A percentile compares a stretch with the other conserved stretches of the same genome.
Evolutionary conservation across 2,329 filamentous ascomycete genomes (phyloP).

Genomic region (Talaromyces sp.): DNA sequence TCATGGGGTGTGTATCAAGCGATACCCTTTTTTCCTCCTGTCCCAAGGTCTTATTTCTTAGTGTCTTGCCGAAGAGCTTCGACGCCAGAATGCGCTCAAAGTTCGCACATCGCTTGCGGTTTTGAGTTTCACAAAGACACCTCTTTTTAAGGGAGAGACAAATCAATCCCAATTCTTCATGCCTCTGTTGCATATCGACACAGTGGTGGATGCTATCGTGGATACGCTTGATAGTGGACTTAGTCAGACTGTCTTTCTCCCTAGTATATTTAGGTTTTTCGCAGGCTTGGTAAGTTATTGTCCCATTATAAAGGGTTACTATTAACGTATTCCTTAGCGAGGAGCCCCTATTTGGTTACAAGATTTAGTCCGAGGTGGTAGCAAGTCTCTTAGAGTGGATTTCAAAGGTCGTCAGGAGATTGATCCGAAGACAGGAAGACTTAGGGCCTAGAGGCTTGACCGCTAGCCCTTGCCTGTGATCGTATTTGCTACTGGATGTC

Average conservation of each 20-base stretch:
- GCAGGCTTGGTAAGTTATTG: slow-evolving; percentile 19
- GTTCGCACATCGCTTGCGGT: slow-evolving; percentile 17
- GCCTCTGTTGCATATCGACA: slow-evolving; percentile 20
- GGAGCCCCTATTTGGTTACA: slow-evolving; percentile 16
- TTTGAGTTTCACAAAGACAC: slow-evolving; percentile 20
- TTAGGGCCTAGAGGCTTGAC: no score
- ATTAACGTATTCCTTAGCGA: no score
- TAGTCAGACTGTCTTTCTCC: slow-evolving; percentile 15
- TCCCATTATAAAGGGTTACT: no score
- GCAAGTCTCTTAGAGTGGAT: slow-evolving; percentile 16
- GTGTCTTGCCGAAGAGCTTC: slow-evolving; percentile 13
- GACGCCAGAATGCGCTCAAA: slow-evolving; percentile 4
- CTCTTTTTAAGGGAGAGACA: slow-evolving; percentile 19
- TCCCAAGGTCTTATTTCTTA: no score
- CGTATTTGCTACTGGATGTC: no score
- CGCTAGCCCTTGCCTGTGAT: no score
- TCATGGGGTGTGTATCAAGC: slow-evolving; percentile 12
- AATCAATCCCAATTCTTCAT: slow-evolving; percentile 18
- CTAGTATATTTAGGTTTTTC: slow-evolving; percentile 15
- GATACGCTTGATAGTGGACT: slow-evolving; percentile 16
- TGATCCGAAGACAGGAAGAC: slow-evolving; percentile 14
- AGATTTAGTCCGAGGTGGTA: slow-evolving; percentile 10
- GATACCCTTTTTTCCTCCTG: slow-evolving; percentile 5
- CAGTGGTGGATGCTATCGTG: slow-evolving; percentile 18
- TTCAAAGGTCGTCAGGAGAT: slow-evolving; percentile 17